phyloP scores from a whole-genome alignment of 2,329 filamentous ascomycete species.

The Aspergillus sergii region DNA sequence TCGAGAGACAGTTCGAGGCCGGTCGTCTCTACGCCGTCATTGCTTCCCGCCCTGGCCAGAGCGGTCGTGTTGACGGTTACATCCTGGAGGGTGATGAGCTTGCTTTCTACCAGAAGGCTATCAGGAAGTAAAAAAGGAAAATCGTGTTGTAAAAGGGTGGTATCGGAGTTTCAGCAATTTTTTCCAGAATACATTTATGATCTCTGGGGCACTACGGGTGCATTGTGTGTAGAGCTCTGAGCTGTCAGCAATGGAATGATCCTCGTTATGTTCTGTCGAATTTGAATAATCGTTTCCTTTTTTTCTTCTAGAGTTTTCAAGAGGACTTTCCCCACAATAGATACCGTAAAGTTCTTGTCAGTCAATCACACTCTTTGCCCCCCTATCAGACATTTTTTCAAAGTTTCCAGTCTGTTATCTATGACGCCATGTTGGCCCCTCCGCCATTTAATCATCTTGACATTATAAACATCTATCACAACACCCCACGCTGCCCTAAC shows the following conservation, averaged over 20 bases:
- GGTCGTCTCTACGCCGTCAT: conserved; percentile 95
- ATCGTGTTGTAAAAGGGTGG: conserved; percentile 33
- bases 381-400: too few species aligned
- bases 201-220: conserved; percentile 27
- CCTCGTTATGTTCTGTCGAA: conserved; percentile 28
- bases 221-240: conserved; percentile 43
- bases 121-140: conserved; percentile 81
- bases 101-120: conserved; percentile 99
- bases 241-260: conserved; percentile 41
- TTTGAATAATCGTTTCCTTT: conserved; percentile 4
- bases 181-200: conserved; percentile 36
- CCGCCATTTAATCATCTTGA: background rate
- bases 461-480: background rate
- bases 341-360: background rate
- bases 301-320: background rate
- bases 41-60: conserved; percentile 92
- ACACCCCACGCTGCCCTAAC: too few species aligned
- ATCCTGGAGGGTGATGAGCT: conserved; percentile 99
- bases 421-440: conserved; percentile 1
- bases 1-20: conserved; percentile 99
- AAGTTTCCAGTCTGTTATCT: background rate
- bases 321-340: background rate
- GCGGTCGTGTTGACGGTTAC: conserved; percentile 94
- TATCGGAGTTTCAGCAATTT: conserved; percentile 44
- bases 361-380: too few species aligned